A percentile compares a stretch with the other conserved stretches of the same genome.
phyloP scores from a whole-genome alignment of 1,284 basidiomycete species.

The Fomitopsis pinicola region DNA sequence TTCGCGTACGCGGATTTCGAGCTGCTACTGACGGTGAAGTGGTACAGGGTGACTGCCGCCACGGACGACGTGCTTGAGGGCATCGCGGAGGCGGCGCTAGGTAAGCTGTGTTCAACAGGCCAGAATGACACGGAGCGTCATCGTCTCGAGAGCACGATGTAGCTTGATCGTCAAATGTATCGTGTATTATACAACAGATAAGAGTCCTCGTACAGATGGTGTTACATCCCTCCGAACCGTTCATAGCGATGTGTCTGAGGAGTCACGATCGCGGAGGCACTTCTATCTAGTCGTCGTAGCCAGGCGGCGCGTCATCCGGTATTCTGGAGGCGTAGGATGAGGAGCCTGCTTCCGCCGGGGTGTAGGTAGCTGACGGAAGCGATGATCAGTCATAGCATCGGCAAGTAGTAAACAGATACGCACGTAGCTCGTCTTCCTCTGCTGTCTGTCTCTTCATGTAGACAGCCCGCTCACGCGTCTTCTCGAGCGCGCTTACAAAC shows the following conservation, averaged over 20 bases:
- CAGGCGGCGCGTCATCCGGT: slow-evolving; percentile 54
- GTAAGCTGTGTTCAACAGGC: neutral
- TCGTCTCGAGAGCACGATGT: too few relatives aligned
- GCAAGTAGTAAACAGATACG: slow-evolving; percentile 25
- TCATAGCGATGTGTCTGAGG: neutral
- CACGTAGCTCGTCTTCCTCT: slow-evolving; percentile 60
- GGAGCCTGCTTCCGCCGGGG: slow-evolving; percentile 55
- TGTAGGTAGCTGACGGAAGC: slow-evolving; percentile 1
- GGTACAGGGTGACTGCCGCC: neutral
- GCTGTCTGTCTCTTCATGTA: slow-evolving; percentile 64
- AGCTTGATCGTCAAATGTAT: too few relatives aligned
- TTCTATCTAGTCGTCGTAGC: slow-evolving; percentile 44
- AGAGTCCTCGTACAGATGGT: neutral
- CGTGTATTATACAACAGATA: neutral
- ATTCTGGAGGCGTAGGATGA: slow-evolving; percentile 31
- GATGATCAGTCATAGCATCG: neutral
- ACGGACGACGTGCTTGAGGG: slow-evolving; percentile 1
- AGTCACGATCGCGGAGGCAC: neutral
- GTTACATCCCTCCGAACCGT: slow-evolving; percentile 1
- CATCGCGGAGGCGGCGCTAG: neutral
- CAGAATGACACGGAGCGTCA: too few relatives aligned
- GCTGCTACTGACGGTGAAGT: slow-evolving; percentile 7
- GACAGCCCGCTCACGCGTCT: slow-evolving; percentile 68
- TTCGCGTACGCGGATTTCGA: slow-evolving; percentile 9
- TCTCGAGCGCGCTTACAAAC: slow-evolving; percentile 68